Evolutionary conservation across 2,329 filamentous ascomycete species (phyloP).

Genomic region (Trichoderma pleuroti): DNA sequence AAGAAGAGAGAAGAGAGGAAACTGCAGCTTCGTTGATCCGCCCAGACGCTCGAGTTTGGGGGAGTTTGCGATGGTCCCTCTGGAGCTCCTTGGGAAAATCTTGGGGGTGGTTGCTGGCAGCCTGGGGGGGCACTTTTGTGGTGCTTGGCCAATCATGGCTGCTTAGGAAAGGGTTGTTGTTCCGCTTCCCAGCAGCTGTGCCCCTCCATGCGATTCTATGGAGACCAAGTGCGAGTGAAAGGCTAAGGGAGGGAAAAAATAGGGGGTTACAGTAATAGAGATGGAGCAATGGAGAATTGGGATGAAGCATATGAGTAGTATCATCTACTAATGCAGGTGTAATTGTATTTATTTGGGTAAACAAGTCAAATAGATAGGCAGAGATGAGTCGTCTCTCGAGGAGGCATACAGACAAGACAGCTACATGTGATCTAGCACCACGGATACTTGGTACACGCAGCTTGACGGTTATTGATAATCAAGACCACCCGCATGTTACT

Average conservation of each 20-base stretch:
- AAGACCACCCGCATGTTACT: background rate
- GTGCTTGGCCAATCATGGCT: conserved; percentile 18
- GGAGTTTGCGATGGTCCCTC: conserved; percentile 4
- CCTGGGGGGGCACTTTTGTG: conserved; percentile 12
- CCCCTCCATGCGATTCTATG: conserved; percentile 12
- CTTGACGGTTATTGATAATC: background rate
- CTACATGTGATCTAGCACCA: background rate
- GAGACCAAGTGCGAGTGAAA: background rate
- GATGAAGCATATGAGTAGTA: background rate
- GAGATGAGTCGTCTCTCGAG: background rate
- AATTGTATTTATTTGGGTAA: background rate
- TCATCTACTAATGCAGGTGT: background rate
- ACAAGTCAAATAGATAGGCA: background rate
- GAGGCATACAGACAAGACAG: background rate
- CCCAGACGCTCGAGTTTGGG: conserved; percentile 14
- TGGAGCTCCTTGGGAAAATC: conserved; percentile 23
- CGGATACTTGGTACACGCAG: background rate
- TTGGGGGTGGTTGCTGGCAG: conserved; percentile 20
- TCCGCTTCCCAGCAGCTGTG: conserved; percentile 15
- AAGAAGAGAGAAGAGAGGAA: background rate
- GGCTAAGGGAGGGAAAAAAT: background rate
- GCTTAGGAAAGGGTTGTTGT: conserved; percentile 15
- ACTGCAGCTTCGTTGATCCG: background rate
- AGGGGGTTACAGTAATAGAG: background rate
- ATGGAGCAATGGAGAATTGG: background rate